Percentiles rank a stretch among this genome's conserved stretches.
These are phyloP conservation scores for Sherardia arvensis DNA, from an alignment of 257 asterid genomes.

Conservation along the genomic window DNA sequence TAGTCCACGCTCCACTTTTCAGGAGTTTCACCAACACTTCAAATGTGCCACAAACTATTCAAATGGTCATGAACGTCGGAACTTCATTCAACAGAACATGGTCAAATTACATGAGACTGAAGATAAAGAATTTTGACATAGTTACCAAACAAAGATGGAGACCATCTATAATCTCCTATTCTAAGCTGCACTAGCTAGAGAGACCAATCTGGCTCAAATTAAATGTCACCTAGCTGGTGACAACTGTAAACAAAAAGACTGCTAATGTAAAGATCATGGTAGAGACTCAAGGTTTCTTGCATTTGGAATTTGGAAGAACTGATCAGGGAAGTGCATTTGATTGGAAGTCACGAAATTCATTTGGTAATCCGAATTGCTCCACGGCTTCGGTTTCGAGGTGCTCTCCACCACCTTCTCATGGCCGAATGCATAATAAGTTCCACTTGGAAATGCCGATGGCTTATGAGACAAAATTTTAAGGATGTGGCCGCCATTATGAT, in stretches of 20 bases:
- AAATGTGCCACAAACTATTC: background rate
- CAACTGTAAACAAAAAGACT: background rate
- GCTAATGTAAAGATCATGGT: slow-evolving; percentile 8
- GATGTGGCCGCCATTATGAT: slow-evolving; percentile 20
- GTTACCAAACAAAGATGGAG: background rate
- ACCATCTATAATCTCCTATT: background rate
- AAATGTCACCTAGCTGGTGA: background rate
- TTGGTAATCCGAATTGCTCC: slow-evolving; percentile 39
- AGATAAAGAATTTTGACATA: background rate
- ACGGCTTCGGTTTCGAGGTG: slow-evolving; percentile 24
- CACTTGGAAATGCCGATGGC: slow-evolving; percentile 41
- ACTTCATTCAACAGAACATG: background rate
- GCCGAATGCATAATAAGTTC: slow-evolving; percentile 8
- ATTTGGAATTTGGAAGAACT: slow-evolving; percentile 25
- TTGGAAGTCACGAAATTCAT: slow-evolving; percentile 25
- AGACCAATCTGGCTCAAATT: slow-evolving; percentile 3
- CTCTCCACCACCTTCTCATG: slow-evolving; percentile 46
- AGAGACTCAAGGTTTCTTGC: slow-evolving; percentile 58
- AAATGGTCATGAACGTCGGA: too few relatives aligned
- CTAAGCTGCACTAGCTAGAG: slow-evolving; percentile 1
- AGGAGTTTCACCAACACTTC: too few relatives aligned
- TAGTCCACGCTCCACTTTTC: too few relatives aligned
- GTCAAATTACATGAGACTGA: background rate
- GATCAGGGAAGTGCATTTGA: slow-evolving; percentile 40
- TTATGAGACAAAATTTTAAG: slow-evolving; percentile 31